These are phyloP conservation scores for Pseudogymnoascus sp. DNA, from an alignment of 2,329 filamentous ascomycete species.

Conservation along the genomic window DNA sequence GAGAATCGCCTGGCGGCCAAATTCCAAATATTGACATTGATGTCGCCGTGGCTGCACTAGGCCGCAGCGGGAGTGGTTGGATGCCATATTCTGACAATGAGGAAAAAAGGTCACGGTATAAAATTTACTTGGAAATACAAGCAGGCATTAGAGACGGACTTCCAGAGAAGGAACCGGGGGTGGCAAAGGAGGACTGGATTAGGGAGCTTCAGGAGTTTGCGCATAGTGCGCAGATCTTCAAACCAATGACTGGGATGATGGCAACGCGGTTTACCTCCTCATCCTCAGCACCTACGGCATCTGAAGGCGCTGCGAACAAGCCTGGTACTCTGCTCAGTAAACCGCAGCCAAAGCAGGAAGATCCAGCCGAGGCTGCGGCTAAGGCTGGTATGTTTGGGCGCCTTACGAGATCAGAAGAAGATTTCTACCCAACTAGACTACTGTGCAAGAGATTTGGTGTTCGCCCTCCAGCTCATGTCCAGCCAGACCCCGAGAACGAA, in stretches of 20 bases:
- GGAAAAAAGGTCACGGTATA: conserved; percentile 70
- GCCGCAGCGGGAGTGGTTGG: conserved; percentile 55
- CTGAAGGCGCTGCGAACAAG: conserved; percentile 29
- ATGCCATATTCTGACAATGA: conserved; percentile 81
- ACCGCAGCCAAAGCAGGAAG: conserved; percentile 48
- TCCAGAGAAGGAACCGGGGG: conserved; percentile 38
- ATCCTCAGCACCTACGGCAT: conserved; percentile 37
- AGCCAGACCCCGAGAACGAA: conserved; percentile 36
- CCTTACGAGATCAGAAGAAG: conserved; percentile 63
- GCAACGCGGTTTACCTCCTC: conserved; percentile 82
- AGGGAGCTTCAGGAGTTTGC: conserved; percentile 70
- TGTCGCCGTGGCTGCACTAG: conserved; percentile 59
- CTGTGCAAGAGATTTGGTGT: conserved; percentile 95
- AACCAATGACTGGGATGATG: conserved; percentile 86
- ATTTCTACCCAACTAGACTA: conserved; percentile 73
- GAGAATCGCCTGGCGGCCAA: conserved; percentile 46
- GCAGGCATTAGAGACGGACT: conserved; percentile 52
- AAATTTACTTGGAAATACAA: conserved; percentile 68
- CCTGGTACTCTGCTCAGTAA: conserved; percentile 37
- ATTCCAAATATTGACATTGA: conserved; percentile 58
- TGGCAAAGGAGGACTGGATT: conserved; percentile 63
- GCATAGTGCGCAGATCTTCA: conserved; percentile 70
- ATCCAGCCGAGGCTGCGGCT: conserved; percentile 79
- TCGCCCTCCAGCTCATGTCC: conserved; percentile 61
- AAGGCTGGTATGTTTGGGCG: conserved; percentile 86